phyloP scores from a whole-genome alignment of 306 rosid genomes.

The Pterocarpus macrocarpus region DNA sequence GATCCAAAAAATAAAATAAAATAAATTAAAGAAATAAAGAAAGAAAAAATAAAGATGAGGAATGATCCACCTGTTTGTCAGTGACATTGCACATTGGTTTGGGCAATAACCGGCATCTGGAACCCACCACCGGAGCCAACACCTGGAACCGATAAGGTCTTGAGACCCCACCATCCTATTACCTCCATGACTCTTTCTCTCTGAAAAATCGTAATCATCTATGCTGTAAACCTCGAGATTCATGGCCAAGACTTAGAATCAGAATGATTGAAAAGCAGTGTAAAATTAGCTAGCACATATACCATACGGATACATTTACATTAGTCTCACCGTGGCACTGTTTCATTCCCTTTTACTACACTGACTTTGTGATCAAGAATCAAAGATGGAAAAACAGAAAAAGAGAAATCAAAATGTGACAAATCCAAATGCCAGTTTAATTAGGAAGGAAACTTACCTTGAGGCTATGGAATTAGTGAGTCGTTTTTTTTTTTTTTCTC shows the following conservation, averaged over 20 bases:
- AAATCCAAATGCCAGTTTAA: conserved; percentile 50
- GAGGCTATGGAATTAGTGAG: conserved; percentile 50
- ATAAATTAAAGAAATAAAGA: background rate
- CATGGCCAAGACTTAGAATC: conserved; percentile 55
- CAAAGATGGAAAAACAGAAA: background rate
- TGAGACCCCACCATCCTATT: conserved; percentile 65
- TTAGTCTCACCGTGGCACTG: conserved; percentile 46
- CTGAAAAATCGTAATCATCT: conserved; percentile 73
- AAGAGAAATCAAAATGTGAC: background rate
- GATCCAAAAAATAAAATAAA: background rate
- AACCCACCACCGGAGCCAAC: conserved; percentile 87
- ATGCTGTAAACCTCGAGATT: conserved; percentile 68
- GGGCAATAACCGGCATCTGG: conserved; percentile 71
- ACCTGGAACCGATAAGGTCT: conserved; percentile 95
- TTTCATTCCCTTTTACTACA: conserved; percentile 62
- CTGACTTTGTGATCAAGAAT: conserved; percentile 50
- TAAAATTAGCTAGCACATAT: conserved; percentile 13
- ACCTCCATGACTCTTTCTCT: conserved; percentile 41
- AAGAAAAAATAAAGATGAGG: conserved; percentile 52
- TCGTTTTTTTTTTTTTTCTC: conserved; percentile 47
- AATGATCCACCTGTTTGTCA: conserved; percentile 99
- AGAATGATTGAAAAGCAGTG: conserved; percentile 50
- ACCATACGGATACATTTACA: background rate
- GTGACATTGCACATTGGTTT: conserved; percentile 87
- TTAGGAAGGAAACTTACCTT: conserved; percentile 61